Conservation (phyloP, 352 stramenopile species). For the Globisporangium polare region DNA sequence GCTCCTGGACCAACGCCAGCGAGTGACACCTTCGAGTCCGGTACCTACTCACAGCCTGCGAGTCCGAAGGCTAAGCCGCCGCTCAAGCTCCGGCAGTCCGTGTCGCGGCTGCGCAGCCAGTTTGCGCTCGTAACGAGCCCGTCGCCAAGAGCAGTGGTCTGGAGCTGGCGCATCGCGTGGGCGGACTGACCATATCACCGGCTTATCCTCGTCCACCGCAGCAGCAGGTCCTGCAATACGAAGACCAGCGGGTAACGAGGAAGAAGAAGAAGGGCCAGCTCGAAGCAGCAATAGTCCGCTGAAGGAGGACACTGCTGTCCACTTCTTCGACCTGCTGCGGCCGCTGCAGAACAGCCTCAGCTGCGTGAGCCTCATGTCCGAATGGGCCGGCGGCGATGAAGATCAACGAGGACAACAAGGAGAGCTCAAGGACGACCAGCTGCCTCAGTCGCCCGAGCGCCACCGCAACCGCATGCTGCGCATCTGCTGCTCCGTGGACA, state of each 20-base stretch:
- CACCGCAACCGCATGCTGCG: slow-evolving; percentile 53
- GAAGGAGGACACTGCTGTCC: slow-evolving; percentile 7
- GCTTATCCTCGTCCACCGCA: background rate
- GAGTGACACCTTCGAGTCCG: background rate
- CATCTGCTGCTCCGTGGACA: slow-evolving; percentile 66
- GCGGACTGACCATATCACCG: no score
- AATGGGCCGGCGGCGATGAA: slow-evolving; percentile 32
- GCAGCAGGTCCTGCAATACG: no score
- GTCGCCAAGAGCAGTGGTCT: slow-evolving; percentile 8
- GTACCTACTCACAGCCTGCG: background rate
- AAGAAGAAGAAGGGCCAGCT: background rate
- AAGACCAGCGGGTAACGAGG: background rate
- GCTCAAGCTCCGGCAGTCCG: slow-evolving; percentile 48
- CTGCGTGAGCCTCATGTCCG: slow-evolving; percentile 29
- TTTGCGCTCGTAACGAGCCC: slow-evolving; percentile 19
- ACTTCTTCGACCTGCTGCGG: slow-evolving; percentile 48
- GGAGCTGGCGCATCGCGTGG: slow-evolving; percentile 15
- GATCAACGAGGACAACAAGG: slow-evolving; percentile 22
- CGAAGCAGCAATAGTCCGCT: background rate
- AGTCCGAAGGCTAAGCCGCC: slow-evolving; percentile 31
- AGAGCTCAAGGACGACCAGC: slow-evolving; percentile 1
- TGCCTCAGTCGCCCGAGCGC: slow-evolving; percentile 33
- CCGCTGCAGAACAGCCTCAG: slow-evolving; percentile 59
- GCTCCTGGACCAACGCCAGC: background rate
- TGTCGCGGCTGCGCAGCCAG: slow-evolving; percentile 46